Percentiles rank a stretch among this genome's conserved stretches.
phyloP scores from a whole-genome alignment of 1,284 basidiomycete species.

The Pseudozyma pruni region DNA sequence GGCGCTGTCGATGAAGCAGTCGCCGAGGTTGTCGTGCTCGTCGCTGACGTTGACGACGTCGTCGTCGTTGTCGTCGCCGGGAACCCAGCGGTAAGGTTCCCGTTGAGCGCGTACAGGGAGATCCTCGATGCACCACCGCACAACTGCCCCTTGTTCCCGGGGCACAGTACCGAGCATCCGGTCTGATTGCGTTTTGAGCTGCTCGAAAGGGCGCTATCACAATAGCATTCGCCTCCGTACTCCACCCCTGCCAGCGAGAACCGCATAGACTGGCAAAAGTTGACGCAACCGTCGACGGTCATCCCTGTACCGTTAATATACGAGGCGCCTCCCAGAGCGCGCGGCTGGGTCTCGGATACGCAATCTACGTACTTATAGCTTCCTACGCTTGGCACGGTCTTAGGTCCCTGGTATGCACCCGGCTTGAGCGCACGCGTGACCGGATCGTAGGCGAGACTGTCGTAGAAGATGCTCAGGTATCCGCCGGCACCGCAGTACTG shows the following conservation, averaged over 20 bases:
- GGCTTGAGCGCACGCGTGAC: constrained; percentile 3
- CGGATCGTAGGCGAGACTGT: constrained; percentile 11
- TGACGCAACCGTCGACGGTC: constrained; percentile 75
- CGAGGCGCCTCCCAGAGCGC: background rate
- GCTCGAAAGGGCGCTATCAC: constrained; percentile 24
- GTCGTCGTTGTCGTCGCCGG: constrained; percentile 8
- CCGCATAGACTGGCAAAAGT: constrained; percentile 74
- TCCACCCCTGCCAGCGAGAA: too few species aligned
- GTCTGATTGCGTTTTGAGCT: too few species aligned
- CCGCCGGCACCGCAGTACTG: constrained; percentile 67
- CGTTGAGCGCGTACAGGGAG: constrained; percentile 71
- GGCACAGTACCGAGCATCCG: constrained; percentile 11
- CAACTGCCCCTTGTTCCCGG: constrained; percentile 70
- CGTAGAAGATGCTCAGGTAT: constrained; percentile 62
- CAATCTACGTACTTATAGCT: constrained; percentile 19
- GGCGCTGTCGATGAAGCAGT: too few species aligned
- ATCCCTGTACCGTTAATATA: constrained; percentile 70
- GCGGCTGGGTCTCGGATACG: constrained; percentile 2
- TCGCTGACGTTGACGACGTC: constrained; percentile 7
- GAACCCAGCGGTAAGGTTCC: constrained; percentile 66
- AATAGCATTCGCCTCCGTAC: constrained; percentile 70
- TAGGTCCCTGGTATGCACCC: constrained; percentile 5
- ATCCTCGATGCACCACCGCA: constrained; percentile 76
- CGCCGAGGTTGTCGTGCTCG: too few species aligned
- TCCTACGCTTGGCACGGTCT: constrained; percentile 1